Percentiles rank a stretch among this genome's conserved stretches.
phyloP scores from a whole-genome alignment of 345 rosid genomes.

The Ailanthus altissimus region DNA sequence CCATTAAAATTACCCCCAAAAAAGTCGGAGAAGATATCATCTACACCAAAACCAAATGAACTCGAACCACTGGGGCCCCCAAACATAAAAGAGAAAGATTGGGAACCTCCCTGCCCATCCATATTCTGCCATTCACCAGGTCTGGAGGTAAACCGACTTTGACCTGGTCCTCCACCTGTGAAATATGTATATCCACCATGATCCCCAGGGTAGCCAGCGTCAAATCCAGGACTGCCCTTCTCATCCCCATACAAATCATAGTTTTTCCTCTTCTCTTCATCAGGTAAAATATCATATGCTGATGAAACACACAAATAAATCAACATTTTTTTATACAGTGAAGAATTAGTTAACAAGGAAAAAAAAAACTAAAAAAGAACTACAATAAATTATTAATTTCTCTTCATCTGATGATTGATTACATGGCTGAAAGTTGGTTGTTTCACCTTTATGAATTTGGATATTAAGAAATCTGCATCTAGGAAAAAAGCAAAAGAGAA shows the following conservation, averaged over 20 bases:
- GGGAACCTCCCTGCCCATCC: constrained; percentile 73
- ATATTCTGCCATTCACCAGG: constrained; percentile 72
- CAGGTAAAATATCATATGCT: constrained; percentile 94
- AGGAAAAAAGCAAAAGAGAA: neutral
- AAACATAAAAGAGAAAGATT: constrained; percentile 68
- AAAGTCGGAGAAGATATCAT: constrained; percentile 63
- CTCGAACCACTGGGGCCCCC: constrained; percentile 55
- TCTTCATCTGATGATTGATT: neutral
- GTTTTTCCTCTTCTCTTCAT: constrained; percentile 84
- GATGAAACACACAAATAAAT: constrained; percentile 30
- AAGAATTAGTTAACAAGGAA: neutral
- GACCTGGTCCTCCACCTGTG: constrained; percentile 63
- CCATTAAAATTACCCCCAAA: constrained; percentile 50
- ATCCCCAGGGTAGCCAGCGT: constrained; percentile 61
- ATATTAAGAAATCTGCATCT: neutral
- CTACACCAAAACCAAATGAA: constrained; percentile 64
- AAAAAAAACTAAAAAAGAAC: neutral
- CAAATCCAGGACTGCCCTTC: constrained; percentile 81
- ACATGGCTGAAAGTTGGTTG: neutral
- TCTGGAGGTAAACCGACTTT: constrained; percentile 51
- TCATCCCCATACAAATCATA: constrained; percentile 90
- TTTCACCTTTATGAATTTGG: neutral
- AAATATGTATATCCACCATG: constrained; percentile 57
- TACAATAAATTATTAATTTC: neutral
- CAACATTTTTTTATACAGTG: neutral